Evolutionary conservation across 768 basidiomycete species (phyloP), one percentile per base, ranked within the genome.

Genomic region (Boletus sp.): DNA sequence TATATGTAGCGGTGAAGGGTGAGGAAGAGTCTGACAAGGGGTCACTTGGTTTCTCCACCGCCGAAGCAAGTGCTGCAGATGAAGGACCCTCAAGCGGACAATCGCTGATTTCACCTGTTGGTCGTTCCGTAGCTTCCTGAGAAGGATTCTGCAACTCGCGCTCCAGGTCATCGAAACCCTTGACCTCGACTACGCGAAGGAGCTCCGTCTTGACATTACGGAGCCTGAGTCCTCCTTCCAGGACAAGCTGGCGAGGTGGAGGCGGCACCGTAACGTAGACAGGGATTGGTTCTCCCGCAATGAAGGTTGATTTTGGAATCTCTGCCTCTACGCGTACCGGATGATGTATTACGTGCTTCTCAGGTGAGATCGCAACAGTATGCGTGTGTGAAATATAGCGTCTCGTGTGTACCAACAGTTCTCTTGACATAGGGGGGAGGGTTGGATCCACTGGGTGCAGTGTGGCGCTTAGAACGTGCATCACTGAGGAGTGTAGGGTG

Each of bases 171-270:
- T 79, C 79, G 32, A 78, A 73, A 29, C 75, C 66, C 56, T 78
- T 80, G 47, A 87, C 79, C 56, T 80, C 77, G 54, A 91, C 77
- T 23, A 78, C 69, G 45, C 90, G 79, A 33, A 90, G 78, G 30
- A 96, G 83, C 70, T 94, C 93, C 5, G 83, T 81, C 60, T 84
- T 85, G 59, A 95, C 75, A 60, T 92, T 95, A 21, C 93, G 80
- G 30, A 96, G 79, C 52, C 90, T 74, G 34, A 93, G 69, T 2
- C 89, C 90, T 27, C 77, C 79, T 42, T 85, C 82, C 7, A 88
- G 71, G 19, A 94, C 83, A 19, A 86, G 76, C 51, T 86, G 81
- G 27, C 79, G 76, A 25, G 75, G 69, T 8, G 93, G 93, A 7
- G 90, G 82, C 11, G 92, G 90, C 4, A 96, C 75, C 2, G 88